Base-by-base conservation (phyloP, 768 basidiomycete genomes). In the Suillus subluteus region DNA sequence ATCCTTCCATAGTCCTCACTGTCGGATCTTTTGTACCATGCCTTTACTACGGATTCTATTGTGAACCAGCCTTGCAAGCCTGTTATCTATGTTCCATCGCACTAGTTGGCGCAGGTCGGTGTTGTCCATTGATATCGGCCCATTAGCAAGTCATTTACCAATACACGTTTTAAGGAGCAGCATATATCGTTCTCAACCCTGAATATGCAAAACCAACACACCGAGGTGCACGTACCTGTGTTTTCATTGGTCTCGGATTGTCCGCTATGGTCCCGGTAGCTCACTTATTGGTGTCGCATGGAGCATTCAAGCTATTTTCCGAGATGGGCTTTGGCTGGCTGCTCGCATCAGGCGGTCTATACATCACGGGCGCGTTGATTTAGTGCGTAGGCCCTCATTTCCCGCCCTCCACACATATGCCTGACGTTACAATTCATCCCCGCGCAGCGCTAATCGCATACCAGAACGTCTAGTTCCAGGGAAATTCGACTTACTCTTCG, bases 1-100 rank as follows among this genome's bases (percentile, higher is more conserved):
- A 30, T 9, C 35, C 67, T 26, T 56, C 32, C 41, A 64, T 59
- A 83, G 83, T 88, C 40, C 83, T 94, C 64, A 92, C 82, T 50
- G 88, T 91, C 54, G 95, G 94, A 32, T 94, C 92, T 41, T 90
- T 90, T 75, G 87, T 87, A 69, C 91, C 94, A 7, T 86, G 83
- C 68, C 79, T 96, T 48, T 91, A 90, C 73, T 95, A 94, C 74
- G 90, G 86, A 3, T 93, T 92, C 77, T 91, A 84, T 78, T 92
- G 91, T 72, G 81, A 90, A 38, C 81, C 84, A 9, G 71, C 77
- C 46, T 79, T 81, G 62, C 87, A 87, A 73, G 64, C 76, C n/a
- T 75, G 87, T 40, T 91, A 92, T 74, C 78, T 90, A 30, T 68
- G 80, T 23, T 69, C 77, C 13, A 87, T 91, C 61, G 80, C 81